A percentile compares a stretch with the other conserved stretches of the same genome.
phyloP scores from a whole-genome alignment of 2,329 filamentous ascomycete species.

The Pyrenochaeta sp. region DNA sequence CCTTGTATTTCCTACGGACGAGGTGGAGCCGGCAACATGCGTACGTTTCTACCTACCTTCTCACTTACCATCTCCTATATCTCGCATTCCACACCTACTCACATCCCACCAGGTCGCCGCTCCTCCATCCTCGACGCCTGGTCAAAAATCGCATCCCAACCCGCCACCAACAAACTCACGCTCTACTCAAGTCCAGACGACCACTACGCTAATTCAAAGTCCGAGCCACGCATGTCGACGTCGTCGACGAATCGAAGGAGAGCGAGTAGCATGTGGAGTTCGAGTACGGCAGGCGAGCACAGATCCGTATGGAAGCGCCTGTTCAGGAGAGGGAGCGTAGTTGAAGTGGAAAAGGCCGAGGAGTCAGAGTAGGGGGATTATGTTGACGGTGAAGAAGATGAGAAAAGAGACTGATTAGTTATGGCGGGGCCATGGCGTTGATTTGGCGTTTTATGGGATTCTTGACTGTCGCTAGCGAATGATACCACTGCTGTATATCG shows the following conservation, averaged over 20 bases:
- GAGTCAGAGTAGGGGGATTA: not conserved
- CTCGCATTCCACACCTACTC: not conserved
- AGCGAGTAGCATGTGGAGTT: constrained; percentile 7
- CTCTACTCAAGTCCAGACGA: constrained; percentile 13
- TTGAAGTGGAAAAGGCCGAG: not conserved
- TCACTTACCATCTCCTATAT: not conserved
- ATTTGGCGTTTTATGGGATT: too few relatives aligned
- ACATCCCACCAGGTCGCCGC: constrained; percentile 10
- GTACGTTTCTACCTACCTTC: constrained; percentile 1
- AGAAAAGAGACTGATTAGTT: not conserved
- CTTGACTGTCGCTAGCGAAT: not conserved
- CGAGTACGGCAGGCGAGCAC: not conserved
- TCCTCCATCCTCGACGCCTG: constrained; percentile 18
- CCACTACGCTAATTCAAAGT: constrained; percentile 12
- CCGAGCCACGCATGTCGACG: not conserved
- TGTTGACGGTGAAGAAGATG: not conserved
- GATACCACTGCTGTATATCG: not conserved
- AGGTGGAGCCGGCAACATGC: constrained; percentile 23
- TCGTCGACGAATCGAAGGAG: not conserved
- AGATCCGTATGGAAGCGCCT: not conserved
- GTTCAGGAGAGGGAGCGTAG: not conserved
- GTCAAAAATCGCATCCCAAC: constrained; percentile 8
- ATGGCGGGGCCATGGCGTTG: too few relatives aligned
- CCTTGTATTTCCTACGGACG: constrained; percentile 19
- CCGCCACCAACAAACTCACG: not conserved